A percentile compares a stretch with the other conserved stretches of the same genome.
Evolutionary conservation across 805 yeast species (phyloP).

Genomic region (Metschnikowia picachoensis): DNA sequence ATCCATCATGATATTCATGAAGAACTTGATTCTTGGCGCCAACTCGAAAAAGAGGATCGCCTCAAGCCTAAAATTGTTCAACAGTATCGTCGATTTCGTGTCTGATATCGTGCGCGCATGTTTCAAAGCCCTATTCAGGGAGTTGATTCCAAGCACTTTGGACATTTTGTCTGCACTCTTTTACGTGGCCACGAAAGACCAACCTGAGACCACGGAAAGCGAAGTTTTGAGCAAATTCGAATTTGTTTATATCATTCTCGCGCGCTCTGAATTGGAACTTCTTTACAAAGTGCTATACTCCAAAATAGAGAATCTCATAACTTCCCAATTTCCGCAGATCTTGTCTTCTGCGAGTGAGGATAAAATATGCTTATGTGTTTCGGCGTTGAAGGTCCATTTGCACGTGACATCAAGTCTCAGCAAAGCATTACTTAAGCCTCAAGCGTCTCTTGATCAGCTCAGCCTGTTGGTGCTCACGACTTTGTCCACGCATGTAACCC

Average conservation of each 20-base stretch:
- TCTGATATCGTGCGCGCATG: constrained; percentile 22
- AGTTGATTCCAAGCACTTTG: constrained; percentile 26
- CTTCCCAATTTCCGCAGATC: constrained; percentile 22
- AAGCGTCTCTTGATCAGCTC: background rate
- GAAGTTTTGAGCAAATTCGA: constrained; percentile 3
- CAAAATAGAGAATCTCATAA: constrained; percentile 28
- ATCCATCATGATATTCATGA: constrained; percentile 31
- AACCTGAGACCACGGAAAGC: constrained; percentile 2
- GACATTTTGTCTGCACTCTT: constrained; percentile 28
- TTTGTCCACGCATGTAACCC: background rate
- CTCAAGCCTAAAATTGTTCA: constrained; percentile 22
- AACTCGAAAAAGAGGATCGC: constrained; percentile 17
- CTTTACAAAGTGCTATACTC: constrained; percentile 13
- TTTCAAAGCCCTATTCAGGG: constrained; percentile 30
- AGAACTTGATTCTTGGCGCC: constrained; percentile 22
- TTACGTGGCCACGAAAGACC: constrained; percentile 7
- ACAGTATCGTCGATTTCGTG: constrained; percentile 23
- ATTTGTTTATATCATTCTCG: constrained; percentile 4
- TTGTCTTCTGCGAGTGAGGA: constrained; percentile 33
- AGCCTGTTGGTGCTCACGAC: background rate
- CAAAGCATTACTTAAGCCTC: constrained; percentile 8
- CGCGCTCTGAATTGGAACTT: constrained; percentile 10
- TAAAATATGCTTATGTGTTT: constrained; percentile 23
- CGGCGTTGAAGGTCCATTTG: constrained; percentile 32
- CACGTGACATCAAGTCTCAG: constrained; percentile 7